Evolutionary conservation across 345 rosid genomes (phyloP), one percentile per base, ranked within the genome.

Genomic region (Gossypium raimondii): DNA sequence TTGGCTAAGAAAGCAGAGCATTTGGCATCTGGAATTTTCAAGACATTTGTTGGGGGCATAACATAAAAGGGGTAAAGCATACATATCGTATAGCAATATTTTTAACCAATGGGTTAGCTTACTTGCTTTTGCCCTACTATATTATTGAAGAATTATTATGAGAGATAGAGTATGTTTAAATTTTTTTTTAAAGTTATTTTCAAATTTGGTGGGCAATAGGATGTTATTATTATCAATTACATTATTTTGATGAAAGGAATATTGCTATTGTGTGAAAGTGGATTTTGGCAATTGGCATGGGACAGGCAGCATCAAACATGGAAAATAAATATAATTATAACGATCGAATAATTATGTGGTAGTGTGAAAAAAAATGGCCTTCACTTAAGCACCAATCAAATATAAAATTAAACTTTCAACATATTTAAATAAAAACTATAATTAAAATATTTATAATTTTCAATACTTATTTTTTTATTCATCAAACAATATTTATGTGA

Each of bases 1-100:
- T 48, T 24, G 72, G 72, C 41, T 48, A 48, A 68, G 72, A 25
- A 48, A 11, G 57, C 43, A 68, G 41, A 34, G 11, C 72, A 68
- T 25, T 68, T 68, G 44, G 72, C 56, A 59, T 59, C n/a, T 24
- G 63, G 63, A 22, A 24, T 4, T 59, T 11, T 59, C 16, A 1
- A 1, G 41, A 34, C 41, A 5, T 34, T 34, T 34, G 1, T 34
- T 34, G 41, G 41, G 52, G 52, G 52, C 13, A 48, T 48, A 11
- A 48, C 52, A 48, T 48, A 11, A 48, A 48, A 48, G 12, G 52
- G 5, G 12, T 12, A 48, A 48, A 2, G 57, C 57, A 52, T 52
- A 17, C 17, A 52, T 52, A 16, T 34, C 41, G 41, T 34, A n/a
- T 52, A 8, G 10, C 10, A 53, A 53, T 53, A 7, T 53, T n/a